phyloP scores from a whole-genome alignment of 1,284 basidiomycete genomes.

The Porogramme epimiltina region DNA sequence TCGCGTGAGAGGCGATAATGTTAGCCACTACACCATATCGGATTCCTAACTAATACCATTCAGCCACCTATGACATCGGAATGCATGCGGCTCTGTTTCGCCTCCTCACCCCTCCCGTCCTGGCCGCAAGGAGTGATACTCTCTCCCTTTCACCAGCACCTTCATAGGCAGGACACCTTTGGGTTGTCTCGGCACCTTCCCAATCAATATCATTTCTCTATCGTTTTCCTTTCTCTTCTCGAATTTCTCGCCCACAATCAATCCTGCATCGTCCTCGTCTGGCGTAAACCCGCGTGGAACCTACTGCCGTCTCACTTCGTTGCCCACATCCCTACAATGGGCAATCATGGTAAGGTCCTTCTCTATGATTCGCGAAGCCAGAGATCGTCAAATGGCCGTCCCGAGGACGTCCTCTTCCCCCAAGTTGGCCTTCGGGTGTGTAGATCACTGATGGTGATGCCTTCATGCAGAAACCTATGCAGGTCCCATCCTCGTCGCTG shows the following conservation, averaged over 20 bases:
- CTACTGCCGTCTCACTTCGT: no score
- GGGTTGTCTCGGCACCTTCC: no score
- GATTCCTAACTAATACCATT: background rate
- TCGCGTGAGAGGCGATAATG: conserved; percentile 19
- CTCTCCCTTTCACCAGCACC: no score
- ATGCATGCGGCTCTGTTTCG: background rate
- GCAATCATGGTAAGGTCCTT: background rate
- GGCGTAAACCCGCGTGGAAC: no score
- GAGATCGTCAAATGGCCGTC: background rate
- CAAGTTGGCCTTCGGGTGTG: background rate
- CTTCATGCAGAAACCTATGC: conserved; percentile 10
- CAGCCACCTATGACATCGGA: background rate
- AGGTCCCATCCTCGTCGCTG: conserved; percentile 6
- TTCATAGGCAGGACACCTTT: no score
- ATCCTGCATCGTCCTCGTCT: no score
- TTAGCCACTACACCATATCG: conserved; percentile 19
- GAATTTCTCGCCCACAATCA: no score
- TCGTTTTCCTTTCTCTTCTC: no score
- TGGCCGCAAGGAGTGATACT: no score
- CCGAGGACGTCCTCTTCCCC: background rate
- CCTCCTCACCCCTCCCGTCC: no score
- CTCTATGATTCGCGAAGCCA: background rate
- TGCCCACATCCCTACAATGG: no score
- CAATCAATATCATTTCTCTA: no score
- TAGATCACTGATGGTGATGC: conserved; percentile 21